Conservation (phyloP, 2,329 filamentous ascomycete genomes). For the Amauroascus niger region DNA sequence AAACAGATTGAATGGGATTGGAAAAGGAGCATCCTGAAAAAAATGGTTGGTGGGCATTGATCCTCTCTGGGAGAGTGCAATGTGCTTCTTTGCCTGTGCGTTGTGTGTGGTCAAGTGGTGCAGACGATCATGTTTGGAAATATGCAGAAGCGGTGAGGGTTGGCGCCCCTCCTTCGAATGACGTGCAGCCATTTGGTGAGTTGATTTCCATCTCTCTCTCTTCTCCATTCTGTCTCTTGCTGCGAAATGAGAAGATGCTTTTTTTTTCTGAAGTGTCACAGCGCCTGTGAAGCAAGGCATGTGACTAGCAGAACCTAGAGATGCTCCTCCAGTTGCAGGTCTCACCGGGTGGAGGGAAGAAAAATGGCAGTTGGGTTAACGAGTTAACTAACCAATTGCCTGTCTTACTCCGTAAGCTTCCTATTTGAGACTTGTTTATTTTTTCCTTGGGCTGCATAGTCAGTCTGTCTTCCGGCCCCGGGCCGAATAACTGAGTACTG, state of each 20-base stretch:
- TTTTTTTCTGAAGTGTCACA: neutral
- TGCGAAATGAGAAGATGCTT: neutral
- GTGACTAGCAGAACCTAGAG: neutral
- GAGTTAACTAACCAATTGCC: too few species aligned
- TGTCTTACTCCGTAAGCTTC: too few species aligned
- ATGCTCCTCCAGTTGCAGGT: neutral
- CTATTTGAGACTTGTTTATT: neutral
- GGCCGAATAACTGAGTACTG: neutral
- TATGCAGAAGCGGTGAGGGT: conserved; percentile 8
- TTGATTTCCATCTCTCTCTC: neutral
- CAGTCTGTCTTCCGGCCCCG: neutral
- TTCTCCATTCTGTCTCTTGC: neutral
- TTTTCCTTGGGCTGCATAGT: neutral
- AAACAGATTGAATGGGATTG: neutral
- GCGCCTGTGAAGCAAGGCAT: neutral
- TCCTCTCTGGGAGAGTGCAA: neutral
- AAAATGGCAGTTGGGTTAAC: too few species aligned
- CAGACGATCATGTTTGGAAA: conserved; percentile 9
- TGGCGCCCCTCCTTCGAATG: conserved; percentile 6
- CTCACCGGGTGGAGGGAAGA: too few species aligned
- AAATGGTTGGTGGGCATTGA: conserved; percentile 1
- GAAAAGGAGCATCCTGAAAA: neutral
- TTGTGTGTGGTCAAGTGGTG: conserved; percentile 8
- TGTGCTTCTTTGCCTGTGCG: neutral
- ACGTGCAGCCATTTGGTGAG: neutral